Base-by-base conservation (phyloP, 306 rosid genomes). In the Vigna nakashimae region DNA sequence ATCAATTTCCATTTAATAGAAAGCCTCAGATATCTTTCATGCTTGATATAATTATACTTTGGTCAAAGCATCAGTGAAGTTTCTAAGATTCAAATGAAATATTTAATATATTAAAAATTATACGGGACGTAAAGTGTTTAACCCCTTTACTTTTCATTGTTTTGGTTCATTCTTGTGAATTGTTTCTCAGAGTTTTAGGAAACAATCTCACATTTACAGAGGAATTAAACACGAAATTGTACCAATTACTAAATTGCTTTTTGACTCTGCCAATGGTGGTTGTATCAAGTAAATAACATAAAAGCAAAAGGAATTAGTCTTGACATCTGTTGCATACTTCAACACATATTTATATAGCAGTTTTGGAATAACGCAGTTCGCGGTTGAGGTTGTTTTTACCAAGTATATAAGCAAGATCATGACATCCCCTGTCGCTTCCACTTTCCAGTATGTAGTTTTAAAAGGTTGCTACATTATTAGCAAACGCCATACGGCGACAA, bases 381-480 rank as follows among this genome's bases (percentile, higher is more conserved):
- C 17, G 2, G 15, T 53, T 71, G 18, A 20, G 40, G 65, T 53
- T 9, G 26, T 56, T 22, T 36, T 56, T 22, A 57, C 16, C 4
- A 18, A 18, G 15, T 14, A 16, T 3, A 34, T 1, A 34, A 34
- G 26, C 4, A 8, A 64, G 69, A 36, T 9, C 40, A 7, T 65
- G n/a, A 65, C 30, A 1, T 65, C 49, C n/a, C n/a, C 15, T 9
- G 32, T 65, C 16, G 46, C 4, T 45, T 24, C 71, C 53, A 43
- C 11, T 22, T 26, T 48, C 45, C 9, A 46, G 6, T 36, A 10
- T n/a, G 12, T 70, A 70, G 49, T 34, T 50, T 32, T 12, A 52
- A 32, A 51, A 70, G 45, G 4, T 42, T n/a, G 14, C 34, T 48
- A 50, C 63, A 64, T 75, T 49, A 34, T 63, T 63, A 52, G 66